Evolutionary conservation across 1,284 basidiomycete species (phyloP).

Genomic region (Puccinia polysora): DNA sequence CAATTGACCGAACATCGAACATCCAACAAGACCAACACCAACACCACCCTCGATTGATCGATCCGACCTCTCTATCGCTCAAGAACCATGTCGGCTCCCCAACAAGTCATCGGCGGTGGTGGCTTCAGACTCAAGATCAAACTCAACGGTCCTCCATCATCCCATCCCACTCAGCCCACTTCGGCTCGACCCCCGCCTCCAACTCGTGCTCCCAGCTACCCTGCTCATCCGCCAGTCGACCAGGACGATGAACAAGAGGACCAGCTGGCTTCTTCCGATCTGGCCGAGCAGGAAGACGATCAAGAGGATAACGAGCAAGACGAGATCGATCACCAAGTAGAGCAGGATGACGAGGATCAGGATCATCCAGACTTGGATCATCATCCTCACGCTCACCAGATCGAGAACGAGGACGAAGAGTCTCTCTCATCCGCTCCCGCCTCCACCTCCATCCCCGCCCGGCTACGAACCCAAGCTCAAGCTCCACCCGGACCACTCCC

Average conservation of each 20-base stretch:
- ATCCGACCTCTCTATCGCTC: too few relatives aligned
- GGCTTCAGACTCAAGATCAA: conserved; percentile 40
- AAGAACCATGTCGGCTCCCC: background rate
- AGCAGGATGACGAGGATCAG: background rate
- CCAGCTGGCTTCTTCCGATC: conserved; percentile 35
- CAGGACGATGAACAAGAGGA: conserved; percentile 33
- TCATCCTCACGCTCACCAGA: too few relatives aligned
- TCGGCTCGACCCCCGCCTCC: background rate
- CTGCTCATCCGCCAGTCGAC: background rate
- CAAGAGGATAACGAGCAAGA: conserved; percentile 22
- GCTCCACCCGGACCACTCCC: too few relatives aligned
- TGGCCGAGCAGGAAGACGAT: background rate
- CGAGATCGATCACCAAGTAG: background rate
- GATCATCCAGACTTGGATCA: background rate
- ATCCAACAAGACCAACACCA: too few relatives aligned
- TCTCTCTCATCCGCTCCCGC: background rate
- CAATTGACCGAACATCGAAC: too few relatives aligned
- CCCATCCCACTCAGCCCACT: background rate
- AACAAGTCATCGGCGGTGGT: background rate
- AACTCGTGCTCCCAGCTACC: background rate
- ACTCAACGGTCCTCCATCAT: conserved; percentile 28
- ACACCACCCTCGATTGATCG: too few relatives aligned
- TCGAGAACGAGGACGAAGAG: background rate
- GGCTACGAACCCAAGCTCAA: background rate
- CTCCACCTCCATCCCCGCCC: background rate